These are phyloP conservation scores for Suillus decipiens DNA, from an alignment of 768 basidiomycete species.

Conservation along the genomic window DNA sequence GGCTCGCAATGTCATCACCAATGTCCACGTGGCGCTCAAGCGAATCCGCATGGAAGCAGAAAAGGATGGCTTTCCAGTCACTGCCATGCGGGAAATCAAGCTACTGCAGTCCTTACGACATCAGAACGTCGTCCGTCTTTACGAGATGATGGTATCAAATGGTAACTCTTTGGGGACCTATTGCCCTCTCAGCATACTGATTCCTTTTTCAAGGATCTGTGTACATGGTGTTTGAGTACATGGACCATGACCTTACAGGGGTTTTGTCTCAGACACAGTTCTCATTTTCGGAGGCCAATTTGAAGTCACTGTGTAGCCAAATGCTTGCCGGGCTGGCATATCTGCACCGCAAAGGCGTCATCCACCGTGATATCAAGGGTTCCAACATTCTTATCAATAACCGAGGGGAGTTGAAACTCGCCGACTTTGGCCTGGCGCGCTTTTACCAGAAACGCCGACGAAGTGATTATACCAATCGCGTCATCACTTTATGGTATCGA, in stretches of 20 bases:
- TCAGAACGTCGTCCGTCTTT: conserved; percentile 83
- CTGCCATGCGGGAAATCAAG: conserved; percentile 98
- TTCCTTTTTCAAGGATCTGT: conserved; percentile 66
- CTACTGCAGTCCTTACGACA: conserved; percentile 90
- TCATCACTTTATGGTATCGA: conserved; percentile 98
- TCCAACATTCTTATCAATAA: conserved; percentile 96
- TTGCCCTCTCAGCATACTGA: conserved; percentile 12
- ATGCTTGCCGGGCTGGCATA: conserved; percentile 95
- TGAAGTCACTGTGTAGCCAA: conserved; percentile 95
- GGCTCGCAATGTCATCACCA: conserved; percentile 81
- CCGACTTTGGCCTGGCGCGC: conserved; percentile 95
- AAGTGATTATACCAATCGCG: conserved; percentile 98
- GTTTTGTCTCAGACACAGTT: conserved; percentile 91
- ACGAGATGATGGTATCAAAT: conserved; percentile 99
- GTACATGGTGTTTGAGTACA: conserved; percentile 99
- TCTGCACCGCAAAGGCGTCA: conserved; percentile 92
- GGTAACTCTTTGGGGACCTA: conserved; percentile 48
- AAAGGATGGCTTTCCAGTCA: conserved; percentile 97
- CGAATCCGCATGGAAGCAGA: conserved; percentile 98
- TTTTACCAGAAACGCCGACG: conserved; percentile 91
- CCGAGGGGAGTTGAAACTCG: conserved; percentile 91
- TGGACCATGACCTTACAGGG: conserved; percentile 98
- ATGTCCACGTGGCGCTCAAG: conserved; percentile 85
- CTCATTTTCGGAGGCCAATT: conserved; percentile 78
- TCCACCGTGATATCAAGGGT: conserved; percentile 98